Evolutionary conservation across 1,284 basidiomycete species (phyloP), one percentile per base, ranked within the genome.

Genomic region (Stygiomarasmius scandens): DNA sequence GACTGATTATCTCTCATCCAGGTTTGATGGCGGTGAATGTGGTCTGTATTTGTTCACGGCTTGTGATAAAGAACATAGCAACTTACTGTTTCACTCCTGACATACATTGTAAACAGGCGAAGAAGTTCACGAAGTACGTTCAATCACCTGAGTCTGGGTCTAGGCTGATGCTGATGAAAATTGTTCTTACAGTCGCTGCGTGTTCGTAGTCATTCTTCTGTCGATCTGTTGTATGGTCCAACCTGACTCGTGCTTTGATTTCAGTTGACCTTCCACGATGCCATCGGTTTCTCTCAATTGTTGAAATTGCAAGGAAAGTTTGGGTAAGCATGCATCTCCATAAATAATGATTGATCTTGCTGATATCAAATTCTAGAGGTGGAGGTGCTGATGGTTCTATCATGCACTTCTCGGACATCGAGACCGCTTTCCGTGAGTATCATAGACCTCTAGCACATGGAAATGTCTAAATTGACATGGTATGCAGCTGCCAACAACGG

Each of bases 361-460:
- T 19, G 10, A 27, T n/a, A 27, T 25, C 25, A 24, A 34, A n/a
- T 56, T 27, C 11, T 34, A 14, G 62, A 14, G 60, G 62, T 25
- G 60, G 60, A 34, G 62, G 62, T 12, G 62, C 62, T 10, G 62
- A 63, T 49, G 62, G 62, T 14, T 56, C 54, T 38, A 58, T 63
- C 58, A 48, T 63, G 29, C 43, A 61, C 9, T 63, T 63, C 56
- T 58, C 60, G 0, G 32, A 52, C 23, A 56, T 63, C n/a, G 62
- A 63, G 22, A 58, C 60, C 27, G 59, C 61, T 49, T 63, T 61
- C 58, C 38, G 38, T 41, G 16, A 8, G 38, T 41, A 8, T 16
- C n/a, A 41, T 34, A 34, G 32, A 34, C 14, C 32, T 34, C 32
- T 34, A 8, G 8, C 32, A 8, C 8, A 14, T 34, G n/a, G n/a